phyloP scores from a whole-genome alignment of 441 rosid genomes.

The Bocquillonia castaneifolia region DNA sequence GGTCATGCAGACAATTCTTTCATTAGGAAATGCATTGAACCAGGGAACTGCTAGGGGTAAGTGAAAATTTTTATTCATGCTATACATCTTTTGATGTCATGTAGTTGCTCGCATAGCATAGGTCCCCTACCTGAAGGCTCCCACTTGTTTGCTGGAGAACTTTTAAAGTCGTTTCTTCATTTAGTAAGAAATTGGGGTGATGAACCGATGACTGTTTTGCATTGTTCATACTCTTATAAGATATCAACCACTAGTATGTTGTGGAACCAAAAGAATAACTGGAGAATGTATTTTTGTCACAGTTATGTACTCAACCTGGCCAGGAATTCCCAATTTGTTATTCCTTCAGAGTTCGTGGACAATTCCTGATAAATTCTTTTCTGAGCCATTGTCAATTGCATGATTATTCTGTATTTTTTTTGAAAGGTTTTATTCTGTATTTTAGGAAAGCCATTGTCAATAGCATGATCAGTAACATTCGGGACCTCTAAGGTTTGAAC shows the following conservation, averaged over 20 bases:
- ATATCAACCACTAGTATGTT: neutral
- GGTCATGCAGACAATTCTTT: conserved; percentile 91
- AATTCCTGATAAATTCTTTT: neutral
- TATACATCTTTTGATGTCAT: neutral
- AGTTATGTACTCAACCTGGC: neutral
- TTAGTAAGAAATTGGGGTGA: neutral
- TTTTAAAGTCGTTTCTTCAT: neutral
- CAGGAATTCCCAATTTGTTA: neutral
- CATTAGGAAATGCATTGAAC: conserved; percentile 89
- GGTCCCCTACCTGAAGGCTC: neutral
- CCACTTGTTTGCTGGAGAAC: neutral
- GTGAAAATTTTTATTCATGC: conserved; percentile 26
- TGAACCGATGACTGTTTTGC: neutral
- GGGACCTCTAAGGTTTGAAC: neutral
- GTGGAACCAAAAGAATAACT: neutral
- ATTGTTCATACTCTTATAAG: neutral
- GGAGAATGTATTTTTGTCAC: no score
- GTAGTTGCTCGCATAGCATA: neutral
- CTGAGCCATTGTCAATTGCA: neutral
- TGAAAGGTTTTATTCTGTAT: no score
- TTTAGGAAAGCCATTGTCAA: no score
- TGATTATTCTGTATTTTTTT: neutral
- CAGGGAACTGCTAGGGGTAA: conserved; percentile 98
- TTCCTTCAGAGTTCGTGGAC: neutral
- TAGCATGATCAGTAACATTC: no score